A percentile compares a stretch with the other conserved stretches of the same genome.
Conservation (phyloP, 2,329 filamentous ascomycete species). For the Ophioceras dolichostomum region DNA sequence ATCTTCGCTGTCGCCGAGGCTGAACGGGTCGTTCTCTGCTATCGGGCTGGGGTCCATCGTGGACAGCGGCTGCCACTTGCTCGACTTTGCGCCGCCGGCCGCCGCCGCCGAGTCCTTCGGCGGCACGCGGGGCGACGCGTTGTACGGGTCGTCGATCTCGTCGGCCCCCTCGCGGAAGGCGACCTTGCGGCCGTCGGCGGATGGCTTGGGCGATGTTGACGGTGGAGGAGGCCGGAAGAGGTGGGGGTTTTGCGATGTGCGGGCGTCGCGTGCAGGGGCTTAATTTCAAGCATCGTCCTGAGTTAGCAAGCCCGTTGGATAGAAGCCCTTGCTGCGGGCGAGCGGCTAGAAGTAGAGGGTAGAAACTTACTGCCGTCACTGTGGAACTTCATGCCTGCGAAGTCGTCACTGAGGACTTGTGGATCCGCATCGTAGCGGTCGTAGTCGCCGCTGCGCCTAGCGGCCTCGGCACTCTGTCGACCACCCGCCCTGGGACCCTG, state of each 20-base stretch:
- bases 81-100: constrained; percentile 48
- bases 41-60: constrained; percentile 76
- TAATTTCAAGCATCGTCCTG: neutral
- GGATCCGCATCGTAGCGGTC: constrained; percentile 93
- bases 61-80: constrained; percentile 96
- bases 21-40: constrained; percentile 89
- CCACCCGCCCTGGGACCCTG: constrained; percentile 22
- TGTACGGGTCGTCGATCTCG: constrained; percentile 68
- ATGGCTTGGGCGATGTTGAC: constrained; percentile 35
- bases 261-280: constrained; percentile 35
- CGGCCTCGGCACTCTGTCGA: constrained; percentile 42
- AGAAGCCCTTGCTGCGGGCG: no score
- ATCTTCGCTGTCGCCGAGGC: constrained; percentile 88
- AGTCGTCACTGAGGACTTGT: constrained; percentile 80
- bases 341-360: neutral
- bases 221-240: constrained; percentile 60
- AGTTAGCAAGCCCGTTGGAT: no score
- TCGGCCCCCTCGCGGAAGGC: constrained; percentile 54
- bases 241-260: constrained; percentile 62
- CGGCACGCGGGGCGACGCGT: constrained; percentile 39
- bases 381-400: constrained; percentile 56
- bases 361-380: constrained; percentile 45
- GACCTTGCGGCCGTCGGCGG: constrained; percentile 34
- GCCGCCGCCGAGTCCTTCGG: constrained; percentile 34
- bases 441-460: constrained; percentile 71